Conservation (phyloP, 257 asterid species). For the Solanum pinnatisectum region DNA sequence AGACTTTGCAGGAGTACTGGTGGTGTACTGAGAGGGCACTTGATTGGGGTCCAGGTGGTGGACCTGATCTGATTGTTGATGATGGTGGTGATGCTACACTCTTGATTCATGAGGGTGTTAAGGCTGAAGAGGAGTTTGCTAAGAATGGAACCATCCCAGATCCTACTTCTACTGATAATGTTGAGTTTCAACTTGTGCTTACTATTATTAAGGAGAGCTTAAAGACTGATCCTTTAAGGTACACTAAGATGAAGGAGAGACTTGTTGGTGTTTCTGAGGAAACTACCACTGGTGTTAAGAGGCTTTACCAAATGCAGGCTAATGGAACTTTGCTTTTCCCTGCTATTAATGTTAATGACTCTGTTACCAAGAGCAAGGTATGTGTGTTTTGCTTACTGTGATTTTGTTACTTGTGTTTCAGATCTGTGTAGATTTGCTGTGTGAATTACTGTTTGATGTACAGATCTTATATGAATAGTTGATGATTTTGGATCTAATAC, state of each 20-base stretch:
- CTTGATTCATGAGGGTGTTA: conserved; percentile 82
- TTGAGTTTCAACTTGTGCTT: conserved; percentile 75
- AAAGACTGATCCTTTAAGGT: conserved; percentile 53
- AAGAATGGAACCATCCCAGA: conserved; percentile 56
- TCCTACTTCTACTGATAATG: conserved; percentile 63
- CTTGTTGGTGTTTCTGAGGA: conserved; percentile 90
- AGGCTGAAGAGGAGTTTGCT: conserved; percentile 69
- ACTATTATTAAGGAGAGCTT: conserved; percentile 56
- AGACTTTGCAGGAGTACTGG: conserved; percentile 79
- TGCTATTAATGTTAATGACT: conserved; percentile 76
- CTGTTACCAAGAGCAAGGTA: conserved; percentile 97
- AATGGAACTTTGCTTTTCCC: conserved; percentile 71
- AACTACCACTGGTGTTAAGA: conserved; percentile 90
- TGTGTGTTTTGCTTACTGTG: not conserved
- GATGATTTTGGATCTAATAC: not conserved
- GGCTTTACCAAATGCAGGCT: conserved; percentile 85
- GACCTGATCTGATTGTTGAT: conserved; percentile 76
- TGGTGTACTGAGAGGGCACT: conserved; percentile 92
- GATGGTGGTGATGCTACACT: conserved; percentile 86
- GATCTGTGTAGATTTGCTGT: not conserved
- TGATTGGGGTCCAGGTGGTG: conserved; percentile 87
- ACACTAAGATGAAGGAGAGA: conserved; percentile 70
- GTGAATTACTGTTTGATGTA: not conserved
- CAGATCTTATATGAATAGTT: not conserved
- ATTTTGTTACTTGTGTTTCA: not conserved